phyloP scores from a whole-genome alignment of 495 filamentous ascomycete genomes.

The Xylaria cubensis region DNA sequence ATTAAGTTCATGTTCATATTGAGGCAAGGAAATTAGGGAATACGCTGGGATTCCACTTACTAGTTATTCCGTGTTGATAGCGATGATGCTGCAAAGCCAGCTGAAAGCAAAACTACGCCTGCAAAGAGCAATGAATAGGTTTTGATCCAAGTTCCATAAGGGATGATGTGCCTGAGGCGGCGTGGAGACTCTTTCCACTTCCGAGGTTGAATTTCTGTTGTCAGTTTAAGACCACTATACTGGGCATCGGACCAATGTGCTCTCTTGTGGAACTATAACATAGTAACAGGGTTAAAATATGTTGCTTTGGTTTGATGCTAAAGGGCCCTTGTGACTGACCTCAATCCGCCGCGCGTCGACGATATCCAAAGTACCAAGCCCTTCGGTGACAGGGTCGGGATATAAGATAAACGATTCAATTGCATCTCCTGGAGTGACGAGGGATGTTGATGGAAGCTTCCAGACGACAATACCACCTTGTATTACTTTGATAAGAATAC shows the following conservation, averaged over 20 bases:
- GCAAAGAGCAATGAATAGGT: conserved; percentile 6
- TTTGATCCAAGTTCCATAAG: neutral
- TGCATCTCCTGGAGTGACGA: too few relatives aligned
- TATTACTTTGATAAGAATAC: too few relatives aligned
- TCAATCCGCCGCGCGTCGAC: conserved; percentile 7
- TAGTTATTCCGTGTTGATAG: neutral
- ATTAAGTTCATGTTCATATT: neutral
- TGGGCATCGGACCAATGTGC: neutral
- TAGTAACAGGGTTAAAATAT: neutral
- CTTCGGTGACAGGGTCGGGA: too few relatives aligned
- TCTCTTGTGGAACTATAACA: neutral
- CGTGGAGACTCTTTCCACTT: neutral
- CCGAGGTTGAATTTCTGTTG: neutral
- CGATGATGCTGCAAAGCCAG: neutral
- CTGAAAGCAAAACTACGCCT: neutral
- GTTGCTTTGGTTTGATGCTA: neutral
- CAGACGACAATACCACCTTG: too few relatives aligned
- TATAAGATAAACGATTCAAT: too few relatives aligned
- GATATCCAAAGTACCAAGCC: too few relatives aligned
- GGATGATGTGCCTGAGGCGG: neutral
- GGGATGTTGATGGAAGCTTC: too few relatives aligned
- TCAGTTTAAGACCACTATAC: neutral
- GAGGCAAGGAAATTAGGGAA: neutral
- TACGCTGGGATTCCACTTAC: neutral
- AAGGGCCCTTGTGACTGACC: neutral